Base-by-base conservation (phyloP, 306 rosid genomes). In the Leucaena leucocephala region DNA sequence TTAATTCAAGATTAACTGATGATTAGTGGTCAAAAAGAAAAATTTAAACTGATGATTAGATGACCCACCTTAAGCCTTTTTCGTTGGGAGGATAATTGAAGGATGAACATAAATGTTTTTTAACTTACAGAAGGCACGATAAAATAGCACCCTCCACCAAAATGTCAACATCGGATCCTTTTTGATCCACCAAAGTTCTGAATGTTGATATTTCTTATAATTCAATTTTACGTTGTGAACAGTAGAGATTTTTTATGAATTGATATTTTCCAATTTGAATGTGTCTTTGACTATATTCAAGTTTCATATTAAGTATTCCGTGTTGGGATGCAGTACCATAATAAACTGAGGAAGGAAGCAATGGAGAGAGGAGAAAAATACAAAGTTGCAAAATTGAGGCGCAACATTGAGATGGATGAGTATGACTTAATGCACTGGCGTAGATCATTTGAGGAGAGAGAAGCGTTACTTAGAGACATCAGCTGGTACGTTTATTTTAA, bases 391-490 rank as follows among this genome's bases (percentile, higher is more conserved):
- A 83, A 87, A 52, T 74, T 95, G 90, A 93, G 90, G 83, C 90
- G 97, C 73, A 93, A 92, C 80, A 22, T 65, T 70, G 99, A 95
- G 89, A 95, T 95, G 99, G 98, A 95, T 43, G 98, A 91, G 83
- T 95, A 95, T 83, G 99, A 95, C 82, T 76, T 76, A 8, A 63
- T 95, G 85, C 99, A 95, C 74, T 95, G 99, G 98, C 94, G 90
- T 12, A 87, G 99, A 79, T 95, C 99, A 36, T 86, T 86, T 21
- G 98, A 93, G 82, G 99, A 95, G 85, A 90, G 98, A 86, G 96
- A 95, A 83, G 94, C 97, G 55, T 71, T 91, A 86, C 70, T 95
- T 80, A 95, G 99, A 89, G 99, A 95, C 86, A 91, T 91, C 65
- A 90, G 97, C 88, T 86, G 98, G 98, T 95, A 91, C 4, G 36